Percentiles rank a stretch among this genome's conserved stretches.
Conservation (phyloP, 2,329 filamentous ascomycete species). For the Exserohilum rostratum region DNA sequence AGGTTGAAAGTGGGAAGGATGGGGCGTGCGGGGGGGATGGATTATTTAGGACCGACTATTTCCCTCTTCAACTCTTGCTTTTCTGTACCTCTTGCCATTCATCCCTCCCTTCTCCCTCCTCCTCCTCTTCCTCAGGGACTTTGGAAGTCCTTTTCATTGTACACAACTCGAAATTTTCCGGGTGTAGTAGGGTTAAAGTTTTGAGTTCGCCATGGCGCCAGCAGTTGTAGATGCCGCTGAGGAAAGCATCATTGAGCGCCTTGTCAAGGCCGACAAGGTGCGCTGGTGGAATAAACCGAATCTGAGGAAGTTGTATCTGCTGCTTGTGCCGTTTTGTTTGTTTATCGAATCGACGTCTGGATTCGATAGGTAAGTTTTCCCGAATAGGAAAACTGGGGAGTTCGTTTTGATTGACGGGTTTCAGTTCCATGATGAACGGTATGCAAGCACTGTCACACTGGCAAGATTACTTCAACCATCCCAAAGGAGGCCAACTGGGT, state of each 20-base stretch:
- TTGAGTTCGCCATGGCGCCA: slow-evolving; percentile 28
- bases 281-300: slow-evolving; percentile 67
- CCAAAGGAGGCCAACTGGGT: slow-evolving; percentile 56
- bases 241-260: slow-evolving; percentile 37
- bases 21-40: no score
- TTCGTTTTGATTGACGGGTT: no score
- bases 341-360: slow-evolving; percentile 68
- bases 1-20: no score
- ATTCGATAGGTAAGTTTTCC: slow-evolving; percentile 55
- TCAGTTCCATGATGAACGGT: slow-evolving; percentile 50
- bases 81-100: no score
- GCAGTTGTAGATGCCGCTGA: slow-evolving; percentile 23
- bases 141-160: no score
- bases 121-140: no score
- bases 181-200: no score
- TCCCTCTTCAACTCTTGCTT: no score
- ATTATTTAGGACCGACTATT: no score
- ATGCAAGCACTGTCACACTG: slow-evolving; percentile 45
- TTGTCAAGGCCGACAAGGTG: slow-evolving; percentile 47
- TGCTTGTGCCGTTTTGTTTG: slow-evolving; percentile 66
- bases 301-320: slow-evolving; percentile 61
- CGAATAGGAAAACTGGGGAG: no score
- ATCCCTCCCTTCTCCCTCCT: no score
- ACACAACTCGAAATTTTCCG: no score
- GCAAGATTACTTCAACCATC: slow-evolving; percentile 57